phyloP scores from a whole-genome alignment of 1,284 basidiomycete genomes.

The Trichosporon faecale region DNA sequence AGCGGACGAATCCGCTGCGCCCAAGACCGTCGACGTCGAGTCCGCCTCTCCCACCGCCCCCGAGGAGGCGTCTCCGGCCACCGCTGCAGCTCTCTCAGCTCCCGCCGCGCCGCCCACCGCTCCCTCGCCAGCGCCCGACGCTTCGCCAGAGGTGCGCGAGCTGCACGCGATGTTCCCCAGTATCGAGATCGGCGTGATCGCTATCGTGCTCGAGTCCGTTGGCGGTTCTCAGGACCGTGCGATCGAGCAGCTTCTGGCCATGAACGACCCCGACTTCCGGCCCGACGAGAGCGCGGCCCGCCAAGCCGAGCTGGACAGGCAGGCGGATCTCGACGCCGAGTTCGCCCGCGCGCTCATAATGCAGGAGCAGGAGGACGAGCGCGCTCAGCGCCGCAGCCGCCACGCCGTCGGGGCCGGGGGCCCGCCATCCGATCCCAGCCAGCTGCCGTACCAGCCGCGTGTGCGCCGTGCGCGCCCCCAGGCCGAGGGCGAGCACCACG shows the following conservation, averaged over 20 bases:
- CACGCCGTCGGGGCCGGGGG: background rate
- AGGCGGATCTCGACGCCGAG: slow-evolving; percentile 49
- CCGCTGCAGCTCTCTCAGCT: background rate
- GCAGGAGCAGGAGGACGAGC: slow-evolving; percentile 42
- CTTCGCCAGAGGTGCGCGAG: slow-evolving; percentile 41
- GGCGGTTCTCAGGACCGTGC: slow-evolving; percentile 46
- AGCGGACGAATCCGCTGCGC: background rate
- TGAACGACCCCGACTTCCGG: slow-evolving; percentile 51
- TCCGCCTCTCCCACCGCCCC: background rate
- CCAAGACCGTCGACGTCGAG: background rate
- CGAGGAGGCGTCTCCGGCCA: background rate
- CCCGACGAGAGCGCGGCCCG: slow-evolving; percentile 31
- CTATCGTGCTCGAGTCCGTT: slow-evolving; percentile 47
- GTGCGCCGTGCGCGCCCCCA: slow-evolving; percentile 33
- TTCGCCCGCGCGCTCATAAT: slow-evolving; percentile 47
- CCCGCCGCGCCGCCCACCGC: background rate
- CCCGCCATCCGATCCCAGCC: slow-evolving; percentile 14
- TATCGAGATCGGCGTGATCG: slow-evolving; percentile 45
- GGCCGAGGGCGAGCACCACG: slow-evolving; percentile 8
- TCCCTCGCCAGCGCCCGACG: slow-evolving; percentile 15
- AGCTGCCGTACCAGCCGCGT: slow-evolving; percentile 49
- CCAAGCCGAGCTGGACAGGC: slow-evolving; percentile 32
- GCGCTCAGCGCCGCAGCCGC: background rate
- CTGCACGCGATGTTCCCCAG: slow-evolving; percentile 46
- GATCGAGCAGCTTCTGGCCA: slow-evolving; percentile 47